Conservation (phyloP, 176 grass and related monocot species). For the Avena atlantica region DNA sequence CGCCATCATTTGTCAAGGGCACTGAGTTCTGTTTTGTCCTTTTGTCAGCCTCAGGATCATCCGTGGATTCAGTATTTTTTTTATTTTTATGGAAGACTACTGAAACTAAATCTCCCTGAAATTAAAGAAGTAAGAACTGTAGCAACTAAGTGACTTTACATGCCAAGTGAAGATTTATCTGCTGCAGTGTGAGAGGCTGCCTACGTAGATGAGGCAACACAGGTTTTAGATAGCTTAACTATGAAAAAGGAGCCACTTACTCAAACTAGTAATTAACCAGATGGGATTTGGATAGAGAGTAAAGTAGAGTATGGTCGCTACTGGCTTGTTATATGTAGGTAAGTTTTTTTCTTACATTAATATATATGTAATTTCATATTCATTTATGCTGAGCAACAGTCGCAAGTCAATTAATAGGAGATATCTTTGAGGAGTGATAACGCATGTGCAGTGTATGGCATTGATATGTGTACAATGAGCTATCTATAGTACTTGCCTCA, state of each 20-base stretch:
- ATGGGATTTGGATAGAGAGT: background rate
- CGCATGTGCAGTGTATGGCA: background rate
- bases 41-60: constrained; percentile 4
- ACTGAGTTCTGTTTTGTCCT: background rate
- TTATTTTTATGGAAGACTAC: background rate
- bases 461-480: background rate
- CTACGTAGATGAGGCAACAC: background rate
- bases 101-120: background rate
- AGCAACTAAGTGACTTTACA: background rate
- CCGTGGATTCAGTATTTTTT: background rate
- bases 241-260: constrained; percentile 1
- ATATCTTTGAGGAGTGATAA: constrained; percentile 15
- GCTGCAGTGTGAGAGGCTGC: background rate
- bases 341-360: background rate
- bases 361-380: constrained; percentile 13
- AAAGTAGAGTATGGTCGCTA: background rate
- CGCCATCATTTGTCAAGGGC: constrained; percentile 11
- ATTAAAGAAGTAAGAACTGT: background rate
- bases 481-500: background rate
- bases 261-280: constrained; percentile 1
- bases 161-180: background rate
- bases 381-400: constrained; percentile 11
- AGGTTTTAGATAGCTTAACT: constrained; percentile 3
- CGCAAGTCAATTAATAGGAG: background rate
- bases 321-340: constrained; percentile 10